Evolutionary conservation across 176 grass and related monocot species (phyloP), one percentile per base, ranked within the genome.

Genomic region (Alloteropsis semialata): DNA sequence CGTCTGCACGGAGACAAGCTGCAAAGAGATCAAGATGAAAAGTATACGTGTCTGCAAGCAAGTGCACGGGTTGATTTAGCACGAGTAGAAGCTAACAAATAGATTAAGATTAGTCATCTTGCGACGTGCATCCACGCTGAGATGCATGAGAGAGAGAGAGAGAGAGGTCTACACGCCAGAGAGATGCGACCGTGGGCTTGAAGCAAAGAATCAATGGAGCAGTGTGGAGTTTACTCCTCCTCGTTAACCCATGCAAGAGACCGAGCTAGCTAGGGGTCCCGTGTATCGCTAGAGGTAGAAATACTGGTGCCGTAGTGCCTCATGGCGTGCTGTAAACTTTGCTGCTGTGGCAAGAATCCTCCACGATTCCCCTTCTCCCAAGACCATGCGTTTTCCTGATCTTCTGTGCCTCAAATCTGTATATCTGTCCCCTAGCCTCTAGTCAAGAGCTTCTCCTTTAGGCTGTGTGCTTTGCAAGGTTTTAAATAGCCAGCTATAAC

Each of bases 201-300:
- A 91, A 84, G 85, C 77, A 84, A 91, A 51, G 81, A 84, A 87
- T 91, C 81, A 27, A 65, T 82, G 22, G 12, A 81, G 64, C 81
- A 66, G 76, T 85, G 82, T 85, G 29, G 70, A 88, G 81, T 77
- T 77, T 84, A 91, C 81, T 84, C 84, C 46, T 82, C 19, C 51
- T 22, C 19, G 79, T 79, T 50, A 82, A 78, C 49, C 74, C 65
- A 74, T 27, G 55, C 55, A 58, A 27, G 39, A 56, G 55, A 58
- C 10, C n/a, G 4, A 57, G 55, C 39, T n/a, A n/a, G n/a, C n/a
- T n/a, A n/a, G n/a, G n/a, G n/a, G 53, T 6, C 7, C 22, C 53
- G 44, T 15, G 44, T 46, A 46, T 46, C 65, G 22, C 10, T 57
- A 63, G 29, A 36, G 10, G 38, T 17, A 73, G 45, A 73, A 34